Base-by-base conservation (phyloP, 306 rosid species). In the Quercus cerris region DNA sequence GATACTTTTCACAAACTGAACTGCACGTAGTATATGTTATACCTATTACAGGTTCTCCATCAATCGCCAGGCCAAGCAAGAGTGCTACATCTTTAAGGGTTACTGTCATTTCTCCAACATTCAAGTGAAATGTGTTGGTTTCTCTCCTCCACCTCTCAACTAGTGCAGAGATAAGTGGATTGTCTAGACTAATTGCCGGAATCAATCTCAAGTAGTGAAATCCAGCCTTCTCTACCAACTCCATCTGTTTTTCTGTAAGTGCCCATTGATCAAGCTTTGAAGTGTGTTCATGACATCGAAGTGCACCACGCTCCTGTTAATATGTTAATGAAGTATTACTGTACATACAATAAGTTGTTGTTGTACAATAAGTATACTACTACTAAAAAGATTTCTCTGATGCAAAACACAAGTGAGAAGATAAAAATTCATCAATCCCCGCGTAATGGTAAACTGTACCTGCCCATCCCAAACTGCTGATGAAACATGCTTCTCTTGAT, bases 101-200 rank as follows among this genome's bases (percentile, higher is more conserved):
- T 61, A 96, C 94, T 0, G 97, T 91, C 97, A 96, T 88, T 85
- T 96, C 98, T 69, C 99, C 99, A 23, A 90, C 97, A 82, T 96
- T 96, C 85, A 96, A 89, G 88, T 96, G 99, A 86, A 96, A 96
- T 46, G 99, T 96, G 82, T 96, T 96, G 66, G 99, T 93, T 83
- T 96, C 99, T 81, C 97, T 90, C 84, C 99, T 93, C 99, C 99
- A 96, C 82, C 99, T 89, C 88, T 96, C 99, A 64, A 96, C 97
- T 67, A 96, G 89, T 41, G 98, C 98, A 58, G 99, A 96, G 83
- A 96, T 96, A 59, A 96, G 97, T 4, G 99, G 98, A 76, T 96
- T 93, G 86, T 96, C 99, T 28, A 96, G 88, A 87, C 99, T 93
- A 82, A 96, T 91, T 78, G 99, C 98, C 6, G 99, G 99, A 81